phyloP scores from a whole-genome alignment of 805 yeast species.

The Pichia insulana region DNA sequence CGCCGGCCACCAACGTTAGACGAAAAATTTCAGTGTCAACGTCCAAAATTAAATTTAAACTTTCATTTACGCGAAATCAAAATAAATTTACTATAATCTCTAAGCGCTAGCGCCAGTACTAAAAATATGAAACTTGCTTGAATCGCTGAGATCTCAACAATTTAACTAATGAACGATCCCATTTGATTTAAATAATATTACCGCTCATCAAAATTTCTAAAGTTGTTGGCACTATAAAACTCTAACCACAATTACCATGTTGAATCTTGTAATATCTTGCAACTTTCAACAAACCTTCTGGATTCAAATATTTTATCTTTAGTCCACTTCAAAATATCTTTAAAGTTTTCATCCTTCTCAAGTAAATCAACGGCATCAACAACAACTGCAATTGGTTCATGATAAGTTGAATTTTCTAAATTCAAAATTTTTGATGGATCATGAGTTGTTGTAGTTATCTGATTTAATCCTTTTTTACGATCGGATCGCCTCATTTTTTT shows the following conservation, averaged over 20 bases:
- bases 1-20: no score
- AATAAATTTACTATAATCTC: no score
- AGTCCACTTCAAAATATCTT: neutral
- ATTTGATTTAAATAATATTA: no score
- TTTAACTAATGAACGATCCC: no score
- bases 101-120: no score
- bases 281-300: neutral
- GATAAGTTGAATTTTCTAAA: neutral
- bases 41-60: no score
- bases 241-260: neutral
- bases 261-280: neutral
- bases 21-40: no score
- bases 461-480: neutral
- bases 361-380: neutral
- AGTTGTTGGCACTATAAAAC: no score
- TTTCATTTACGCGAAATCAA: no score
- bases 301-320: neutral
- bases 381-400: neutral
- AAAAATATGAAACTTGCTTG: no score
- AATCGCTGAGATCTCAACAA: no score
- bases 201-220: no score
- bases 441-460: neutral
- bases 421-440: neutral
- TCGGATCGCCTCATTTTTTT: neutral
- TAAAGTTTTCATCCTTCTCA: neutral